phyloP scores from a whole-genome alignment of 148 eudicot species.

The Chenopodium formosanum region DNA sequence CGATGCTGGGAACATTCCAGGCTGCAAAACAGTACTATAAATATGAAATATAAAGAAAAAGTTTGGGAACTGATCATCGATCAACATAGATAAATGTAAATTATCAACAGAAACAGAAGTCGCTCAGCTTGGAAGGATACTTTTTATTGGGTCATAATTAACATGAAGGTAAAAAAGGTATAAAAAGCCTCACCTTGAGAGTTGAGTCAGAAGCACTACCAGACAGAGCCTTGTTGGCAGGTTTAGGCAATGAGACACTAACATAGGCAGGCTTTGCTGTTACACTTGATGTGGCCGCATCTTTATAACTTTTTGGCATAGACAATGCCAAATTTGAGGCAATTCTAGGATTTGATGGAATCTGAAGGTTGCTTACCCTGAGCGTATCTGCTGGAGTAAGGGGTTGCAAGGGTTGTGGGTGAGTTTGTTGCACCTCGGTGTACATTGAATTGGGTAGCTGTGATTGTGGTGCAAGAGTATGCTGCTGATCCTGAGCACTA shows the following conservation, averaged over 20 bases:
- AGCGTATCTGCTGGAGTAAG: constrained; percentile 53
- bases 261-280: constrained; percentile 83
- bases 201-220: constrained; percentile 56
- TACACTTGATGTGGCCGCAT: constrained; percentile 43
- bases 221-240: constrained; percentile 46
- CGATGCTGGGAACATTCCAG: constrained; percentile 80
- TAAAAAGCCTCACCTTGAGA: constrained; percentile 56
- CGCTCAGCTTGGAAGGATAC: neutral
- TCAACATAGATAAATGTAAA: neutral
- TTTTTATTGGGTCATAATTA: neutral
- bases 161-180: constrained; percentile 3
- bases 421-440: constrained; percentile 44
- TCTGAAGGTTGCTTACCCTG: constrained; percentile 73
- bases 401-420: constrained; percentile 51
- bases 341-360: constrained; percentile 89
- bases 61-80: constrained; percentile 6
- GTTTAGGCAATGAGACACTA: constrained; percentile 65
- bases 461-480: constrained; percentile 36
- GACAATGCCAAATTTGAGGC: constrained; percentile 62
- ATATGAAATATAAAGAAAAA: constrained; percentile 1
- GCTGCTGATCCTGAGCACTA: constrained; percentile 60
- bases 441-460: constrained; percentile 46
- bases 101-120: neutral
- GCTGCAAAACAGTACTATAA: constrained; percentile 42
- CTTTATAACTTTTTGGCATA: constrained; percentile 52